Evolutionary conservation across 1,139 yeast species (phyloP).

Genomic region (Taphrina wiesneri): DNA sequence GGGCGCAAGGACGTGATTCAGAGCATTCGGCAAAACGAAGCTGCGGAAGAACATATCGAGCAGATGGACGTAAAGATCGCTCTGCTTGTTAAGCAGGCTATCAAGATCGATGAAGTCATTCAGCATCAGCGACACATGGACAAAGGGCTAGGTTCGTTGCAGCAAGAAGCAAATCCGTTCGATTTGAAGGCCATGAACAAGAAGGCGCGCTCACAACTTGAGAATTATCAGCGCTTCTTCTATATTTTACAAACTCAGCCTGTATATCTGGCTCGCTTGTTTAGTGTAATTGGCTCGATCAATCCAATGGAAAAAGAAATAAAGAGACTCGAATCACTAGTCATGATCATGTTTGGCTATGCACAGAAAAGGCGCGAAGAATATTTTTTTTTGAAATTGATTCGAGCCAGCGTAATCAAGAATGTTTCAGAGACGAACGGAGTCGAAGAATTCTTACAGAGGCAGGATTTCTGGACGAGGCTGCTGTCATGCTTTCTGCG

Average conservation of each 20-base stretch:
- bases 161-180: conserved; percentile 42
- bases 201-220: conserved; percentile 51
- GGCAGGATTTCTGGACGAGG: conserved; percentile 52
- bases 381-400: conserved; percentile 63
- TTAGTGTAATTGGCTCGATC: conserved; percentile 44
- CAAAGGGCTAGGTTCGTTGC: conserved; percentile 22
- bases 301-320: conserved; percentile 40
- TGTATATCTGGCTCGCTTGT: conserved; percentile 63
- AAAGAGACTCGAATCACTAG: conserved; percentile 51
- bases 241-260: conserved; percentile 86
- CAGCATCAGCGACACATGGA: conserved; percentile 51
- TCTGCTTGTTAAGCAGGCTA: conserved; percentile 72
- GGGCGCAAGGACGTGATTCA: conserved; percentile 67
- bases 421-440: conserved; percentile 48
- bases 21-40: conserved; percentile 64
- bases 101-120: conserved; percentile 72
- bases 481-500: conserved; percentile 55
- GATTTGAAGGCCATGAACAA: conserved; percentile 49
- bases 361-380: conserved; percentile 64
- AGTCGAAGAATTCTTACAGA: conserved; percentile 43
- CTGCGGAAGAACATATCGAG: conserved; percentile 70
- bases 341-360: conserved; percentile 54
- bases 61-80: conserved; percentile 81
- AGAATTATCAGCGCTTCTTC: conserved; percentile 72
- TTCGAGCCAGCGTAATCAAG: conserved; percentile 55